Base-by-base conservation (phyloP, 208 protist genomes). In the Crithidia mellificae region DNA sequence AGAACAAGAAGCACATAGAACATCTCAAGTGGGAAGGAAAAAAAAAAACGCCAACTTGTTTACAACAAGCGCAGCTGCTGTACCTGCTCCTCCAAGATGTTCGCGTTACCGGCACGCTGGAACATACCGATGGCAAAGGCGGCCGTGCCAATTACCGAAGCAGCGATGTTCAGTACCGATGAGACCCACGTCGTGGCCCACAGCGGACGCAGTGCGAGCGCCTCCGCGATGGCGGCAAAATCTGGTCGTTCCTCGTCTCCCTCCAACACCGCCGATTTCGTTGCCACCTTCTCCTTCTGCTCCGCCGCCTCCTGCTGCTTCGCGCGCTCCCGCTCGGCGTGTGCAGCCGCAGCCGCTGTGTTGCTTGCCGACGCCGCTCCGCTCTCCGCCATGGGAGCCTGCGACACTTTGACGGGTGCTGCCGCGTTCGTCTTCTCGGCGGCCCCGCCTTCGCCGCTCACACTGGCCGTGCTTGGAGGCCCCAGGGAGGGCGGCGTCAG, bases 81-180 rank as follows among this genome's bases (percentile, higher is more conserved):
- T 39, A 87, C 68, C 67, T 93, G 86, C 51, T 88, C 86, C 22
- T 78, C 74, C 22, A 94, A 36, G 6, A 92, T 51, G 11, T 91
- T 91, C 12, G 82, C 84, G 52, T 92, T 84, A n/a, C 82, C 85
- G 5, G 41, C 62, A 12, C 89, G 85, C 55, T 94, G 89, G 20
- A 92, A 78, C 41, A 84, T 69, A n/a, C 85, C 89, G 25, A 85
- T 83, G 7, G 74, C 70, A 29, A 92, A 66, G 22, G 81, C 78
- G 15, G 52, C 66, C 1, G 77, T 61, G 24, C 81, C 63, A 19
- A 75, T 30, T 27, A 91, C 24, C 15, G 83, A 73, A 20, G 72
- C 62, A 15, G 72, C 41, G 15, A 85, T 70, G 38, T 73, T 68
- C 20, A 82, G 36, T 4, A 49, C 51, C 1, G 72, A 74, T 1